phyloP scores from a whole-genome alignment of 2,329 filamentous ascomycete genomes.

The Leptographium procerum region DNA sequence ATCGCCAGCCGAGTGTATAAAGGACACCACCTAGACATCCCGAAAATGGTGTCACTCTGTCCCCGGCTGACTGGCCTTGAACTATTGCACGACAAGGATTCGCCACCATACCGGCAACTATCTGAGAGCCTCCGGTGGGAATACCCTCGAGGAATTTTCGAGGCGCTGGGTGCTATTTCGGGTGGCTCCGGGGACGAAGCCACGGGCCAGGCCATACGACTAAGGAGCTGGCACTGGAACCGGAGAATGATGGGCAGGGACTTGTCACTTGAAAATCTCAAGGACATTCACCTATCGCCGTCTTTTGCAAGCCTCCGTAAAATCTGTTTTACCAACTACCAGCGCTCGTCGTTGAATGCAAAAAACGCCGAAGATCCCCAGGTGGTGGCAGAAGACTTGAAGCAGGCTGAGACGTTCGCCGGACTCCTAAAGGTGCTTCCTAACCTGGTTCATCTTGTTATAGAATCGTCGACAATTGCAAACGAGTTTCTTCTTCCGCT shows the following conservation, averaged over 20 bases:
- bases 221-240: slow-evolving; percentile 52
- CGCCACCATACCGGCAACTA: slow-evolving; percentile 52
- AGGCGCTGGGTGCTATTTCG: slow-evolving; percentile 41
- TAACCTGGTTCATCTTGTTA: slow-evolving; percentile 52
- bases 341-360: slow-evolving; percentile 37
- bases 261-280: slow-evolving; percentile 36
- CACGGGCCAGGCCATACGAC: slow-evolving; percentile 2
- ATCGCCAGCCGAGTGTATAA: slow-evolving; percentile 40
- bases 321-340: slow-evolving; percentile 53
- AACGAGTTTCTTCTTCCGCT: slow-evolving; percentile 56
- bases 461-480: slow-evolving; percentile 65
- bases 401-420: slow-evolving; percentile 26
- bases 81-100: slow-evolving; percentile 59
- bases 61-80: slow-evolving; percentile 59
- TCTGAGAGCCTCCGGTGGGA: slow-evolving; percentile 52
- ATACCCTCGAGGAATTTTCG: slow-evolving; percentile 56
- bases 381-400: slow-evolving; percentile 24
- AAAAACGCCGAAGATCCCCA: slow-evolving; percentile 31
- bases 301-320: slow-evolving; percentile 46
- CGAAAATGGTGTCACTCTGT: slow-evolving; percentile 48
- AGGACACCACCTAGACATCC: slow-evolving; percentile 32
- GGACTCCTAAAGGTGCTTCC: slow-evolving; percentile 43
- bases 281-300: slow-evolving; percentile 38
- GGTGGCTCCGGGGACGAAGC: no score
- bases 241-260: slow-evolving; percentile 37